Base-by-base conservation (phyloP, 805 yeast genomes). In the Barnettozyma sp. region DNA sequence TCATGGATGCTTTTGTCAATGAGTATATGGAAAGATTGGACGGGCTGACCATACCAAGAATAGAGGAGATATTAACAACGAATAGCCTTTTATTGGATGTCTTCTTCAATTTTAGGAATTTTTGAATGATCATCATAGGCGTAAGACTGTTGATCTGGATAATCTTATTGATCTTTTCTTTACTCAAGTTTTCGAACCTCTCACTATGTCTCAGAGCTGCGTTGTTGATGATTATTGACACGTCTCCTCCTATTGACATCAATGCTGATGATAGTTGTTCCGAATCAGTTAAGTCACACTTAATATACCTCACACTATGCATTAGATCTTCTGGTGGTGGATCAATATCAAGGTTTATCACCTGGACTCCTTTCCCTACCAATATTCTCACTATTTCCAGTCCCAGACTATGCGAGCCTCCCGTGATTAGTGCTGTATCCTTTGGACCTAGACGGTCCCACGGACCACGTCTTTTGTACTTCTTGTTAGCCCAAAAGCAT, bases 1-100 rank as follows among this genome's bases (percentile, higher is more conserved):
- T 71, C 12, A 84, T 55, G 0, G 94, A 92, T 0, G 95, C 81
- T 54, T 88, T 88, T 6, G 92, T 74, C 0, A 95, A 90, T 1
- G 94, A 94, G 52, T 88, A 88, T 0, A 79, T 82, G 30, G 79
- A 78, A 10, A 65, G 68, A 32, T 82, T 67, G 4, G 92, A 85
- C 0, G 96, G 95, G 3, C 86, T 72, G 60, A 82, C 68, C 35
- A 81, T 73, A 0, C 95, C 95, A 27, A 87, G 61, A 0, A 82
- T 81, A 2, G 94, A 83, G 0, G 92, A 82, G 19, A 88, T 63
- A 6, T 85, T 82, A 14, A 87, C 76, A 4, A 87, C 66, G 54
- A 78, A 83, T 1, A 95, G 90, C 32, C 92, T 66, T 29, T 66
- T 59, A 2, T 32, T 11, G 6, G 49, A 41, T 8, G 45, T 47